Evolutionary conservation across 257 asterid genomes (phyloP), one percentile per base, ranked within the genome.

Genomic region (Scutellaria galericulata): DNA sequence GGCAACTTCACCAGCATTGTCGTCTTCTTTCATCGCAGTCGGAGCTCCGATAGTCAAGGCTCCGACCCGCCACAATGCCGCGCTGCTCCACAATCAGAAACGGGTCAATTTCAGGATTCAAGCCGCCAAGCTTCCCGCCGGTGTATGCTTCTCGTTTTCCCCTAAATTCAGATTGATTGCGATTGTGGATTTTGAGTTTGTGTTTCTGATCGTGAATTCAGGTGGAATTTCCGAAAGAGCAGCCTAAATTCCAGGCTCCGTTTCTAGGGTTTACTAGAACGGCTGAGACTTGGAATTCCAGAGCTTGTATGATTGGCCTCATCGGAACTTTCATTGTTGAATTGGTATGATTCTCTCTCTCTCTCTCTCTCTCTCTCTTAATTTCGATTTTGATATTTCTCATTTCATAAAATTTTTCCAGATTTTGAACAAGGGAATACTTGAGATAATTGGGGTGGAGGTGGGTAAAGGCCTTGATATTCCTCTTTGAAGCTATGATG

Each of bases 381-480:
- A 9, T 2, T 7, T 45, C 12, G 50, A 9, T 45, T 45, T 18
- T 57, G 20, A 31, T 3, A 2, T 48, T 45, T 9, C 10, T 37
- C 6, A 0, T 48, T 56, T 11, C 4, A 22, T 71, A 44, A 50
- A 10, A 0, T 39, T n/a, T 22, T 61, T 79, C n/a, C 93, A 91
- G 97, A 86, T 91, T 79, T 52, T 91, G 78, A 82, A 89, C 78
- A 89, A 84, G 76, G 97, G 99, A 44, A 77, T 94, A 70, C 97
- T 94, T 66, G 78, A 94, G 83, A 40, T 89, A 15, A 82, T 91
- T 14, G 99, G 99, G 4, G 85, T 94, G 65, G 97, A 94, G 0
- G 62, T 94, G 42, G 97, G 99, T 20, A 91, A 94, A 86, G 97
- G 99, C 18, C 99, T 94, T 35, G 92, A 94, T 80, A 62, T 94